Base-by-base conservation (phyloP, 2,329 filamentous ascomycete genomes). In the Pseudovirgaria hyperparasitica region DNA sequence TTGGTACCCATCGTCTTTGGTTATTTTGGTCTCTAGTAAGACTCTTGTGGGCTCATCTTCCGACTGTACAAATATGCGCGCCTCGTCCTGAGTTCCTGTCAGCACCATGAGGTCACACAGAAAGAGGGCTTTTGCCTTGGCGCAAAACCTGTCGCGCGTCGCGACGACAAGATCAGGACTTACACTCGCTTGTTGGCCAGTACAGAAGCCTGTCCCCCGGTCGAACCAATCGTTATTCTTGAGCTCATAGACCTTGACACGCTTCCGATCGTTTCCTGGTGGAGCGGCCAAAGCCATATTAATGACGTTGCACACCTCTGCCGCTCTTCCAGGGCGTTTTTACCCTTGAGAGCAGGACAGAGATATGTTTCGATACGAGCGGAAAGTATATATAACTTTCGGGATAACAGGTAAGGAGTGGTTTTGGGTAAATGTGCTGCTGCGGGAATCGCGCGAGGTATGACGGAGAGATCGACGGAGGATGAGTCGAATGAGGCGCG, bases 171-270 rank as follows among this genome's bases (percentile, higher is more conserved):
- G 10, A 19, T 29, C 12, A 23, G 16, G 13, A 55, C 79, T 54
- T 71, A 90, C 81, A 54, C 75, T 69, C 37, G 76, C 60, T 38
- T 80, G 71, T 38, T 75, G 69, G 25, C 86, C 85, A 33, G 74
- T 82, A 55, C 90, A 96, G 57, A 94, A 94, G 36, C 90, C 90
- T 25, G 90, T 98, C 38, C 90, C 90, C 48, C 87, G 72, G 60
- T 98, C 90, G 54, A 87, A 94, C 90, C 90, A 98, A 72, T 96
- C 90, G 68, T 92, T 93, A 61, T 93, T 85, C 56, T 82, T 84
- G 47, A 98, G 71, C 65, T 96, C 90, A 58, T 98, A 98, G 53
- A 98, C 90, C 67, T 98, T 98, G 58, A 96, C 90, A 67, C 90
- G 62, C 50, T 63, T 65, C 48, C 59, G 59, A 46, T 65, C 61